These are phyloP conservation scores for Candida morakotiae DNA, from an alignment of 805 yeast species.

Conservation along the genomic window DNA sequence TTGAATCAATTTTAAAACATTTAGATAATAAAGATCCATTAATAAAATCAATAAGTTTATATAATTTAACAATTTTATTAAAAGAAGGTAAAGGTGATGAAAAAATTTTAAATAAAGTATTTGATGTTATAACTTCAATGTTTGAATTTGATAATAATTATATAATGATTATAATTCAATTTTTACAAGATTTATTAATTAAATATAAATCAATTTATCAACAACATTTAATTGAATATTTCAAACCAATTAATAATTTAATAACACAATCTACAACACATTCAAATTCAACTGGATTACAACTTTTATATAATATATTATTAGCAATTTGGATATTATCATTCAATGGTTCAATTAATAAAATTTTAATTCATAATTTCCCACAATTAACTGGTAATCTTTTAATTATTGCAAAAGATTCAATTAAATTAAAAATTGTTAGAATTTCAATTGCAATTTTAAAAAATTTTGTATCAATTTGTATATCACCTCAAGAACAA, in stretches of 20 bases:
- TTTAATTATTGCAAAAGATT: slow-evolving; percentile 61
- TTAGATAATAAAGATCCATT: slow-evolving; percentile 54
- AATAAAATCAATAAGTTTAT: slow-evolving; percentile 51
- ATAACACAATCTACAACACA: slow-evolving; percentile 26
- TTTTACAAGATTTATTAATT: slow-evolving; percentile 57
- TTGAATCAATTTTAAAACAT: slow-evolving; percentile 47
- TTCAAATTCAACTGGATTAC: slow-evolving; percentile 52
- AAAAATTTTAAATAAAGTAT: slow-evolving; percentile 31
- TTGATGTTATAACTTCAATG: slow-evolving; percentile 33
- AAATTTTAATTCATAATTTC: slow-evolving; percentile 46
- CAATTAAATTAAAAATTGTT: slow-evolving; percentile 89
- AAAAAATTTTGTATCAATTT: slow-evolving; percentile 49
- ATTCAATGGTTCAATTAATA: slow-evolving; percentile 55
- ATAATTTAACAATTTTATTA: slow-evolving; percentile 50
- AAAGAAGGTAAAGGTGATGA: slow-evolving; percentile 15
- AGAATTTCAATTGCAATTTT: slow-evolving; percentile 77
- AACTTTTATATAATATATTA: slow-evolving; percentile 77
- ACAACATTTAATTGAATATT: slow-evolving; percentile 29
- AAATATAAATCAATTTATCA: slow-evolving; percentile 49
- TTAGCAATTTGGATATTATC: slow-evolving; percentile 82
- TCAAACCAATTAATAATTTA: slow-evolving; percentile 27
- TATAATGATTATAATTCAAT: slow-evolving; percentile 59
- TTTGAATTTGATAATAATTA: slow-evolving; percentile 41
- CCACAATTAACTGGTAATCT: slow-evolving; percentile 51
- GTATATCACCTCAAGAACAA: slow-evolving; percentile 25